Evolutionary conservation across 495 filamentous ascomycete genomes (phyloP).

Genomic region (Elaphomyces granulatus): DNA sequence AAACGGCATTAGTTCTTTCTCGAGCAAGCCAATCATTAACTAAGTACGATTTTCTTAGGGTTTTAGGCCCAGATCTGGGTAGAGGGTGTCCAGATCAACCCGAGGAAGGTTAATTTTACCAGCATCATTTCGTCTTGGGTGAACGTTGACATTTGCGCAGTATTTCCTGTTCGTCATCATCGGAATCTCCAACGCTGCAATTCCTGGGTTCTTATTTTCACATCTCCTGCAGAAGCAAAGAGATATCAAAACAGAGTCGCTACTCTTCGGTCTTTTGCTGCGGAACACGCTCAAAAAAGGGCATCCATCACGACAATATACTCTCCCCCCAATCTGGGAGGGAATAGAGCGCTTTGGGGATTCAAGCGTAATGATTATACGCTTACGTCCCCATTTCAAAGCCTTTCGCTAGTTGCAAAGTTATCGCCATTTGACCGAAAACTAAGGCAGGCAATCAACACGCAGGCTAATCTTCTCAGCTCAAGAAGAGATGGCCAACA

Average conservation of each 20-base stretch:
- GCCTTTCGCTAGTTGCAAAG: background rate
- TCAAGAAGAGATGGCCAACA: background rate
- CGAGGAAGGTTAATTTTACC: background rate
- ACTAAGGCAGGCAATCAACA: background rate
- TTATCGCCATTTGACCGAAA: background rate
- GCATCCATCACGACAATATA: background rate
- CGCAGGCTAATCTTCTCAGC: background rate
- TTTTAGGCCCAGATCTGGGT: background rate
- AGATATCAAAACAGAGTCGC: background rate
- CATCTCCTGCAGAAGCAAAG: background rate
- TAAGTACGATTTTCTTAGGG: constrained; percentile 1
- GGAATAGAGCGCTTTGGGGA: background rate
- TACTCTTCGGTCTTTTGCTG: background rate
- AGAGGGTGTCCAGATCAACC: background rate
- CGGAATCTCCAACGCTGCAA: background rate
- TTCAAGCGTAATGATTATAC: background rate
- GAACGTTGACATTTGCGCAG: no score
- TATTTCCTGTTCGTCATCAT: background rate
- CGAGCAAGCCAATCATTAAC: background rate
- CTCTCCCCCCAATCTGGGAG: background rate
- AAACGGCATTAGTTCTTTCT: constrained; percentile 1
- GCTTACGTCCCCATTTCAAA: background rate
- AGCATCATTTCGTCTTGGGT: no score
- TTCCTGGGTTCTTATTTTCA: constrained; percentile 1
- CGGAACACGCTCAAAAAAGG: background rate